Conservation (phyloP, 2,329 filamentous ascomycete species). For the Ophiostoma ips region DNA sequence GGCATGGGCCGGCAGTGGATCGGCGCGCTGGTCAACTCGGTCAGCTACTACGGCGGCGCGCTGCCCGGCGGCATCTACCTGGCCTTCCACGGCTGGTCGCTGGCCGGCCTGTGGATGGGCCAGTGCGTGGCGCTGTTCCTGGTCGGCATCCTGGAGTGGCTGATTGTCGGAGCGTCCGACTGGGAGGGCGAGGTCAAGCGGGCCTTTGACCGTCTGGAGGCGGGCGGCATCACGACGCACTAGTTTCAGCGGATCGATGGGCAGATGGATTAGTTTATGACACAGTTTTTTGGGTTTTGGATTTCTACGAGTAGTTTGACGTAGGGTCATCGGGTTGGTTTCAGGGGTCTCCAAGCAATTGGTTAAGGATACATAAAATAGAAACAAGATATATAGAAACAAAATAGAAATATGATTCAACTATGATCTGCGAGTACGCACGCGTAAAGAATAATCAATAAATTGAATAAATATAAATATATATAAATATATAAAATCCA, state of each 20-base stretch:
- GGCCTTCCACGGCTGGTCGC: constrained; percentile 74
- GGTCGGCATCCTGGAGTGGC: constrained; percentile 66
- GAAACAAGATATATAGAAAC: no score
- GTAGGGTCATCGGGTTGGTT: no score
- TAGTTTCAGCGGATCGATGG: background rate
- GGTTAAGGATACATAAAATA: no score
- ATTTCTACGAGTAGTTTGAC: no score
- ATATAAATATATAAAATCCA: no score
- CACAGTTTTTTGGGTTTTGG: no score
- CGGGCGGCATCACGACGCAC: constrained; percentile 16
- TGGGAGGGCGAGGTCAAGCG: constrained; percentile 62
- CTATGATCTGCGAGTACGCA: no score
- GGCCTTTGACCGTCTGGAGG: constrained; percentile 58
- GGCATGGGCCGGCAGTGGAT: constrained; percentile 82
- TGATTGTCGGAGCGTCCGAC: constrained; percentile 60
- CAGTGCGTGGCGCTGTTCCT: constrained; percentile 71
- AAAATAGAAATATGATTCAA: no score
- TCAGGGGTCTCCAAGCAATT: no score
- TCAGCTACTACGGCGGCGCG: constrained; percentile 74
- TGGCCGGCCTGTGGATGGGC: constrained; percentile 69
- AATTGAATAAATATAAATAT: no score
- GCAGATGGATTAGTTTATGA: no score
- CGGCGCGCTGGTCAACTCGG: constrained; percentile 65
- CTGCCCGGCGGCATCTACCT: constrained; percentile 72
- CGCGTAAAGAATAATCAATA: no score